Evolutionary conservation across 2,329 filamentous ascomycete genomes (phyloP).

Genomic region (Bisporella sp.): DNA sequence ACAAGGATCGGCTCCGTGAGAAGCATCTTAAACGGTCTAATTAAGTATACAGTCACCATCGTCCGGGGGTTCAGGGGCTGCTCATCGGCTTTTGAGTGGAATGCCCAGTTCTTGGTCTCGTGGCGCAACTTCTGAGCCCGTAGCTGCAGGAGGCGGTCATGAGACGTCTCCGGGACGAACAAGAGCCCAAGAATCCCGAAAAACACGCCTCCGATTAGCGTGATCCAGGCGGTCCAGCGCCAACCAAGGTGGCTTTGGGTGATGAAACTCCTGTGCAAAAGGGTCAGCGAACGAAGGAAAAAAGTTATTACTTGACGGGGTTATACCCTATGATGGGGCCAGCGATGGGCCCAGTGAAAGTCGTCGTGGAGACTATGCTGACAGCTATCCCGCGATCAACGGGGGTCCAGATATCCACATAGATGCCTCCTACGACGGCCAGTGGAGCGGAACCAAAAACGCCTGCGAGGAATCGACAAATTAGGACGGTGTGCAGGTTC

Average conservation of each 20-base stretch:
- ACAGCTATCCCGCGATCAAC: slow-evolving; percentile 57
- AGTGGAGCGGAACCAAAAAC: slow-evolving; percentile 44
- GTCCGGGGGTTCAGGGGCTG: slow-evolving; percentile 33
- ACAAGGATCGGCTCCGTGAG: slow-evolving; percentile 20
- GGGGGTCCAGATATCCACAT: slow-evolving; percentile 57
- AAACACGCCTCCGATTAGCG: slow-evolving; percentile 38
- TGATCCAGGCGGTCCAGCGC: slow-evolving; percentile 51
- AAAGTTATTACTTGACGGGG: too few relatives aligned
- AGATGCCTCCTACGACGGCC: slow-evolving; percentile 46
- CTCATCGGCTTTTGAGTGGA: slow-evolving; percentile 26
- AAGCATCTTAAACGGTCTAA: slow-evolving; percentile 16
- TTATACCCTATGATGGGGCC: slow-evolving; percentile 27
- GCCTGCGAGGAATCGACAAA: slow-evolving; percentile 47
- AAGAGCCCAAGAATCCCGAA: slow-evolving; percentile 36
- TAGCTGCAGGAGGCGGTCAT: slow-evolving; percentile 38
- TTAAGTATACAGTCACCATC: slow-evolving; percentile 21
- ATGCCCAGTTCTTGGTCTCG: slow-evolving; percentile 31
- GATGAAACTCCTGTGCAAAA: slow-evolving; percentile 33
- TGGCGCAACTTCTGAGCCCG: slow-evolving; percentile 41
- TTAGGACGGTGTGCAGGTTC: slow-evolving; percentile 45
- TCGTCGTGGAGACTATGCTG: slow-evolving; percentile 49
- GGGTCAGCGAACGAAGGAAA: not conserved
- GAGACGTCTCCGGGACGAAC: slow-evolving; percentile 45
- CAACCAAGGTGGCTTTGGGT: slow-evolving; percentile 42
- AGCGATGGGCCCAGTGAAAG: slow-evolving; percentile 29